Evolutionary conservation across 805 yeast species (phyloP).

Genomic region (Pichia thaimueangensis): DNA sequence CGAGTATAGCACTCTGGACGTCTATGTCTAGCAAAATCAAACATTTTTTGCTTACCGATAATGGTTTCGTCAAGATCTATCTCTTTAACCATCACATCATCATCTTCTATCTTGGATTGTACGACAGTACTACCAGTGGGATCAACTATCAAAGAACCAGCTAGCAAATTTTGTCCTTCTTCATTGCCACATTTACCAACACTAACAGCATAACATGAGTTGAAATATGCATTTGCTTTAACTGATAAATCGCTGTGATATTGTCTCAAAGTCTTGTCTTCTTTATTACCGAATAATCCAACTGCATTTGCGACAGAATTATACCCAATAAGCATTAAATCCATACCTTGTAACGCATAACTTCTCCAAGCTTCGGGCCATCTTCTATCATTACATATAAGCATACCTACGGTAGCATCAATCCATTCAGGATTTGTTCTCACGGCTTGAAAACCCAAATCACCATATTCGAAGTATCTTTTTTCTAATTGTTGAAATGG

Average conservation of each 20-base stretch:
- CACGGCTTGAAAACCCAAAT: conserved; percentile 32
- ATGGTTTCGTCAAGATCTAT: conserved; percentile 33
- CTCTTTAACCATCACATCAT: conserved; percentile 25
- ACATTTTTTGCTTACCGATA: conserved; percentile 32
- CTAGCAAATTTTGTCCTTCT: conserved; percentile 32
- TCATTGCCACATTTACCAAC: conserved; percentile 34
- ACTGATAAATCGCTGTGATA: conserved; percentile 32
- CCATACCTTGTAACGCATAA: conserved; percentile 36
- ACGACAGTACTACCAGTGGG: conserved; percentile 32
- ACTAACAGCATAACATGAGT: conserved; percentile 30
- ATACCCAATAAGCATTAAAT: conserved; percentile 32
- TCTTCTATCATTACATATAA: conserved; percentile 36
- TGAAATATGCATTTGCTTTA: conserved; percentile 31
- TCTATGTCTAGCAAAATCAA: conserved; percentile 33
- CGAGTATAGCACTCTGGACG: conserved; percentile 31
- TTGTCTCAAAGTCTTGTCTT: conserved; percentile 27
- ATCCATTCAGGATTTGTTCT: conserved; percentile 26
- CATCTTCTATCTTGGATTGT: conserved; percentile 22
- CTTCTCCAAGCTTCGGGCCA: conserved; percentile 39
- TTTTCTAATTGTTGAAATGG: conserved; percentile 34
- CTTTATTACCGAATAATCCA: conserved; percentile 28
- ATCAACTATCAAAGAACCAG: conserved; percentile 32
- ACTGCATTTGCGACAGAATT: conserved; percentile 34
- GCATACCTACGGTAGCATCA: conserved; percentile 33
- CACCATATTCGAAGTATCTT: conserved; percentile 34